These are phyloP conservation scores for Ceratocystis destructans DNA, from an alignment of 2,329 filamentous ascomycete species.

Conservation along the genomic window DNA sequence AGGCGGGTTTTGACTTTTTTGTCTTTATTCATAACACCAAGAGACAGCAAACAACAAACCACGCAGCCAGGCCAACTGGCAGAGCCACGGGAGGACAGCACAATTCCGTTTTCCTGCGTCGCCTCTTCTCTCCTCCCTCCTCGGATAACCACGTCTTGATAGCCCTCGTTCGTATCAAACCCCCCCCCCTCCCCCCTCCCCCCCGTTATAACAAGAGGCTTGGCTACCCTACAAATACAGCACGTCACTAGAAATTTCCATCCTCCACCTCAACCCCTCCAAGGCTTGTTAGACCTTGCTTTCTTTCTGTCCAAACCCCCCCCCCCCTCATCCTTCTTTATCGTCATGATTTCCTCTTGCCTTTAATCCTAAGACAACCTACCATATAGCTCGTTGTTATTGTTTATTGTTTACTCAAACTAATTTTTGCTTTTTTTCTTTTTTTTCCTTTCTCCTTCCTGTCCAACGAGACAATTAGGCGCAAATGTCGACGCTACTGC, in stretches of 20 bases:
- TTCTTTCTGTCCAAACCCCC: not conserved
- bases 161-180: not conserved
- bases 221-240: not conserved
- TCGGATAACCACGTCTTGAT: not conserved
- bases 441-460: not conserved
- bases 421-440: not conserved
- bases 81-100: too few species aligned
- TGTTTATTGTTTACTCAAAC: not conserved
- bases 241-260: not conserved
- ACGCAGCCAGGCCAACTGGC: too few species aligned
- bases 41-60: too few species aligned
- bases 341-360: not conserved
- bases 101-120: not conserved
- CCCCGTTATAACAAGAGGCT: not conserved
- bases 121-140: not conserved
- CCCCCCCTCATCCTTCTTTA: not conserved
- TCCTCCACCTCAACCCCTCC: not conserved
- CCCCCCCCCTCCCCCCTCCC: too few species aligned
- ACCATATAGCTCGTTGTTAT: not conserved
- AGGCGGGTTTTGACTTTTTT: not conserved
- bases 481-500: not conserved
- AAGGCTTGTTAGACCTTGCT: not conserved
- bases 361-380: not conserved
- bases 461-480: not conserved
- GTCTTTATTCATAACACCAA: not conserved